A percentile compares a stretch with the other conserved stretches of the same genome.
These are phyloP conservation scores for Calonectria montana DNA, from an alignment of 2,329 filamentous ascomycete genomes.

Conservation along the genomic window DNA sequence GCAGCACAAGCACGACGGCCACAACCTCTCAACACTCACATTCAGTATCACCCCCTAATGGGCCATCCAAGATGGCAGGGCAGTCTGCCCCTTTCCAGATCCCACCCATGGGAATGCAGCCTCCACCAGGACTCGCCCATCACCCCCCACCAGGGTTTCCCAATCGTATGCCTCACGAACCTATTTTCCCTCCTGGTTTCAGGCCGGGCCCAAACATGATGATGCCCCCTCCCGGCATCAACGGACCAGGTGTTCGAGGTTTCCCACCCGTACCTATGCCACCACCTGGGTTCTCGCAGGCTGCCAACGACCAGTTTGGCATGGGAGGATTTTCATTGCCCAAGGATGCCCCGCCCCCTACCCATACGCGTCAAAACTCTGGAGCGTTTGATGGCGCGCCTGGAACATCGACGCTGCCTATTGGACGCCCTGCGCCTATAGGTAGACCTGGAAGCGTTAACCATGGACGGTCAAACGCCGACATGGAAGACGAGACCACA, in stretches of 20 bases:
- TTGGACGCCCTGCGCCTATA: constrained; percentile 86
- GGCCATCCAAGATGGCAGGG: constrained; percentile 47
- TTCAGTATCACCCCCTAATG: constrained; percentile 68
- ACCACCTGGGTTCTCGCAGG: constrained; percentile 52
- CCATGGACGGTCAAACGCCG: constrained; percentile 65
- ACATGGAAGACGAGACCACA: constrained; percentile 77
- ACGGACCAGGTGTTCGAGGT: constrained; percentile 53
- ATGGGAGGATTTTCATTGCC: constrained; percentile 47
- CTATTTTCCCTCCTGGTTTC: constrained; percentile 60
- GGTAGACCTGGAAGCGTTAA: constrained; percentile 83
- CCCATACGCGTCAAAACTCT: constrained; percentile 83
- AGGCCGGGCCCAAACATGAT: constrained; percentile 59
- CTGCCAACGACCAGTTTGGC: constrained; percentile 45
- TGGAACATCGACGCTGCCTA: constrained; percentile 73
- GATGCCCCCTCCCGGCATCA: constrained; percentile 64
- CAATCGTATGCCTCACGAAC: constrained; percentile 67
- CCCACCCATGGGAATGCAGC: constrained; percentile 65
- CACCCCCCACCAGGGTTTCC: constrained; percentile 61
- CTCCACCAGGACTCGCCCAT: constrained; percentile 52
- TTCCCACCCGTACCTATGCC: constrained; percentile 54
- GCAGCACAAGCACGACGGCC: constrained; percentile 58
- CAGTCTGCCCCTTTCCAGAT: constrained; percentile 64
- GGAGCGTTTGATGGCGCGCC: constrained; percentile 71
- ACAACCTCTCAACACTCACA: constrained; percentile 47
- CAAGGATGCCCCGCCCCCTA: constrained; percentile 47